Evolutionary conservation across 2,329 filamentous ascomycete species (phyloP).

Genomic region (Pseudopyricularia cyperi): DNA sequence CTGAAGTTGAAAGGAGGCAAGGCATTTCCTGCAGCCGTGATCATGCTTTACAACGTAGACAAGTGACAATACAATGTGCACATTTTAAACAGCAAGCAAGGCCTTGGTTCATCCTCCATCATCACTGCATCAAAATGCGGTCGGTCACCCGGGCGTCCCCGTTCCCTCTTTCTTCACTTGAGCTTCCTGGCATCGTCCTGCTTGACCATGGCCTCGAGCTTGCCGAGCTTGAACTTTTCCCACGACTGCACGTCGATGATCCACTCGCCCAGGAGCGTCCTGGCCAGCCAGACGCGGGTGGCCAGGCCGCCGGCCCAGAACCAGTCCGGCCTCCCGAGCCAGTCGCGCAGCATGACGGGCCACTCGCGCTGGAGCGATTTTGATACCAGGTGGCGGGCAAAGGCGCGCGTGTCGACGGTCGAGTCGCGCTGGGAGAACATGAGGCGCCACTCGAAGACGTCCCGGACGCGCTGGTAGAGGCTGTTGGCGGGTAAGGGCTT

Average conservation of each 20-base stretch:
- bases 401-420: slow-evolving; percentile 29
- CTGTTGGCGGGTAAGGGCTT: slow-evolving; percentile 29
- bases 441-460: slow-evolving; percentile 31
- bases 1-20: no score
- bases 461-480: slow-evolving; percentile 30
- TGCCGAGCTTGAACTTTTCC: slow-evolving; percentile 18
- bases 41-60: no score
- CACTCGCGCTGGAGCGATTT: slow-evolving; percentile 24
- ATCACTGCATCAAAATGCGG: no score
- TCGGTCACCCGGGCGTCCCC: no score
- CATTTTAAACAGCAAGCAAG: no score
- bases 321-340: slow-evolving; percentile 28
- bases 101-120: no score
- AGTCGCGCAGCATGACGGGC: slow-evolving; percentile 15
- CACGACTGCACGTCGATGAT: slow-evolving; percentile 19
- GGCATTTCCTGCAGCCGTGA: no score
- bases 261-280: slow-evolving; percentile 21
- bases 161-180: background rate
- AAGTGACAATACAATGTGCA: no score
- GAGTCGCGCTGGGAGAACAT: slow-evolving; percentile 33
- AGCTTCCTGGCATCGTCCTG: slow-evolving; percentile 11
- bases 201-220: slow-evolving; percentile 16
- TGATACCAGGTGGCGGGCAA: slow-evolving; percentile 27
- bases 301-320: slow-evolving; percentile 25
- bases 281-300: slow-evolving; percentile 14